Evolutionary conservation across 2,329 filamentous ascomycete species (phyloP).

Genomic region (Sclerotinia subarctica): DNA sequence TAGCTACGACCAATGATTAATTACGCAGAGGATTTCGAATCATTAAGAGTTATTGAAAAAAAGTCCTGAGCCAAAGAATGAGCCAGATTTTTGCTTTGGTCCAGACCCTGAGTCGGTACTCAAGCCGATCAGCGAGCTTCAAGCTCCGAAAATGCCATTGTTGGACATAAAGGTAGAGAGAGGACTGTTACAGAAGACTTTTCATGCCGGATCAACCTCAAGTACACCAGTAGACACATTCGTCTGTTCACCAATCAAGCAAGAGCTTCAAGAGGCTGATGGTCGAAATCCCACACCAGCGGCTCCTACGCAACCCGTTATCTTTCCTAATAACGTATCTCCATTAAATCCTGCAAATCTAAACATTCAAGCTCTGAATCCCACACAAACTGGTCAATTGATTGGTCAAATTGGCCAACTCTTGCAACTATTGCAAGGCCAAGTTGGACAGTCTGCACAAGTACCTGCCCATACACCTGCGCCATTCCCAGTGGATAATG

Average conservation of each 20-base stretch:
- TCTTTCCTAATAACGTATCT: not conserved
- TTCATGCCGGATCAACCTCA: not conserved
- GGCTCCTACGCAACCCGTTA: no score
- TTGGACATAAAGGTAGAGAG: not conserved
- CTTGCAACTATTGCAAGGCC: not conserved
- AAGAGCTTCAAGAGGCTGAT: not conserved
- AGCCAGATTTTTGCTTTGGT: not conserved
- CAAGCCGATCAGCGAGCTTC: not conserved
- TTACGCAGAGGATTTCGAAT: not conserved
- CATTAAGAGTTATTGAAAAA: not conserved
- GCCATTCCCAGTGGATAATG: not conserved
- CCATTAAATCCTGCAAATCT: not conserved
- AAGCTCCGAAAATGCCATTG: not conserved
- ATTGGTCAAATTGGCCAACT: not conserved
- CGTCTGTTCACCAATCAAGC: not conserved
- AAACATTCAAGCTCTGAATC: not conserved
- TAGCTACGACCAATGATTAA: no score
- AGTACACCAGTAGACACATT: not conserved
- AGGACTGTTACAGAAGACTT: not conserved
- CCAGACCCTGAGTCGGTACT: not conserved
- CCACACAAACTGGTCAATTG: not conserved
- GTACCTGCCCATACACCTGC: not conserved
- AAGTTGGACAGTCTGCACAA: not conserved
- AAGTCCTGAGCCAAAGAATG: not conserved
- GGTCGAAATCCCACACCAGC: fast-evolving